phyloP scores from a whole-genome alignment of 345 rosid genomes.

The Populus euphratica region DNA sequence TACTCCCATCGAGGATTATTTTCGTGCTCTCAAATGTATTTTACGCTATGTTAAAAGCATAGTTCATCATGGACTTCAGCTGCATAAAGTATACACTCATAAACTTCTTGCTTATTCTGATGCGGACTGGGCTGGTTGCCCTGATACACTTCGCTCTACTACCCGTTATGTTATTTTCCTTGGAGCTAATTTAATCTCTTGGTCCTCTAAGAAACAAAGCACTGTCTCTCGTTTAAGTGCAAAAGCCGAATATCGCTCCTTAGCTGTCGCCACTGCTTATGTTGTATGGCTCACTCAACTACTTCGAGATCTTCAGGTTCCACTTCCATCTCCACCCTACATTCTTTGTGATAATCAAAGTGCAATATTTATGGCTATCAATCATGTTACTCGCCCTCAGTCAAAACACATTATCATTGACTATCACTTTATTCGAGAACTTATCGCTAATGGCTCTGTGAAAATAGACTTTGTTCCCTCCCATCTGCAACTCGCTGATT shows the following conservation, averaged over 20 bases:
- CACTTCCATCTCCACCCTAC: background rate
- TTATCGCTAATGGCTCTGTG: background rate
- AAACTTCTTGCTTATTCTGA: background rate
- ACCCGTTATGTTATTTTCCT: background rate
- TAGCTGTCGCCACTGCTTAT: background rate
- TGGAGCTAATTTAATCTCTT: background rate
- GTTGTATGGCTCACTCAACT: background rate
- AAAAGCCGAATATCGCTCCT: background rate
- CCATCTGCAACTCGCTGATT: too few species aligned
- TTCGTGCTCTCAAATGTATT: background rate
- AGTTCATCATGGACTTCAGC: background rate
- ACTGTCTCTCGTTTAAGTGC: background rate
- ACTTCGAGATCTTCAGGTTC: background rate
- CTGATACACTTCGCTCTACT: background rate
- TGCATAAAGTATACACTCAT: background rate
- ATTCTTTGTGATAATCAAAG: background rate
- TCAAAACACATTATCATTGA: background rate
- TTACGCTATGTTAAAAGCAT: background rate
- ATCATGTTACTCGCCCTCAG: background rate
- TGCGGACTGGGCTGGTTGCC: background rate
- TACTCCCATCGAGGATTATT: background rate
- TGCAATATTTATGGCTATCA: background rate
- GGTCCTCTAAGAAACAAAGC: background rate
- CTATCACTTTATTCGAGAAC: background rate
- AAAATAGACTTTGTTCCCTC: too few species aligned